Evolutionary conservation across 2,329 filamentous ascomycete species (phyloP), one percentile per base, ranked within the genome.

Genomic region (Cephalotrichum gorgonifer): DNA sequence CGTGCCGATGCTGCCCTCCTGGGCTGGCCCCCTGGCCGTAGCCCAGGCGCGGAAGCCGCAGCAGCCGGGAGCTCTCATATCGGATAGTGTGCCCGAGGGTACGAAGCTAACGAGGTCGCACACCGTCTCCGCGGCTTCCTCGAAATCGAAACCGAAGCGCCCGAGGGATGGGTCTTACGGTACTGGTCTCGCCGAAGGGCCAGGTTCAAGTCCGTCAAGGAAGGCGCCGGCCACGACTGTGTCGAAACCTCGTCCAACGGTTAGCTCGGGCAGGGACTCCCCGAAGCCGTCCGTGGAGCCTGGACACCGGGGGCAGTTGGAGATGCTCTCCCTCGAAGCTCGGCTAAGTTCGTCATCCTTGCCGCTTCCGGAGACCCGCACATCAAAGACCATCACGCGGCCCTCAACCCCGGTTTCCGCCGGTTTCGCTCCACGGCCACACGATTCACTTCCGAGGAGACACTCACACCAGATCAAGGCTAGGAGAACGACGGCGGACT

Each of bases 31-130:
- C 15, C 72, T 93, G 49, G 88, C 87, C 43, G 81, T 93, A 58
- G 86, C 86, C 17, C 87, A 93, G 67, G 86, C 87, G 43, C 76
- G 86, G 52, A 88, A 86, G 63, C 85, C 86, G 17, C 76, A 85
- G 54, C 77, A 76, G 5, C 67, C 75, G 8, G 74, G 78, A 54
- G 76, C 83, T 57, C 74, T 75, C 41, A 77, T 83, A 57, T 75
- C 76, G 43, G 82, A 86, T 56, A 67, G 75, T 31, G 53, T 56
- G 20, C 61, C 58, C 47, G 62, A 62, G 59, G 68, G 66, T 55
- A 57, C 59, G 41, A 83, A 79, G 62, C 70, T 85, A 39, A 66
- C 72, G 25, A 75, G 85, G 55, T 86, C 86, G 55, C 81, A 88
- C 53, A 90, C 86, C 2, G 78, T 87, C 3, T 69, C 67, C 8